A percentile compares a stretch with the other conserved stretches of the same genome.
phyloP scores from a whole-genome alignment of 441 rosid genomes.

The Cnidoscolus chayamansa region DNA sequence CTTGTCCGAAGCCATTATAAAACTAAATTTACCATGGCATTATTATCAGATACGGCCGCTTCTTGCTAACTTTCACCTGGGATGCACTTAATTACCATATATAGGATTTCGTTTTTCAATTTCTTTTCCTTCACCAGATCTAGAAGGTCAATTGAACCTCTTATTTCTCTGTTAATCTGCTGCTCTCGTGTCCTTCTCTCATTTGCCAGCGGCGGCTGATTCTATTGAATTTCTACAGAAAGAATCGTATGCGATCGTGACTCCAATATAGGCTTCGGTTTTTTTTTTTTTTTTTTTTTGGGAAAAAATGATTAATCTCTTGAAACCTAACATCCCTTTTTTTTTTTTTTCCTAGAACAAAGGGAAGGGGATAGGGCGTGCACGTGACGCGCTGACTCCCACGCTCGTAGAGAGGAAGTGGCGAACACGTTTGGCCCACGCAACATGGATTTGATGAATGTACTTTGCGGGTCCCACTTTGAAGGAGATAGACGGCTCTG shows the following conservation, averaged over 20 bases:
- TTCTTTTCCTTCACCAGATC: neutral
- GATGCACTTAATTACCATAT: neutral
- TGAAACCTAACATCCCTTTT: constrained; percentile 18
- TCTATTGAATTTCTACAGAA: neutral
- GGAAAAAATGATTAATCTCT: constrained; percentile 17
- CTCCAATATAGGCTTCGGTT: neutral
- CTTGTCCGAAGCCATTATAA: constrained; percentile 31
- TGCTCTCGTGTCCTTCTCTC: no score
- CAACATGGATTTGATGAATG: constrained; percentile 31
- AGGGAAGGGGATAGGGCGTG: constrained; percentile 22
- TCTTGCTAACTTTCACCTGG: neutral
- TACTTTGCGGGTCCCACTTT: constrained; percentile 16
- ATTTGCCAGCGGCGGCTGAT: neutral
- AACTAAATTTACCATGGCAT: neutral
- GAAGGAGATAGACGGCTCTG: constrained; percentile 23
- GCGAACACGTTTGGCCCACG: constrained; percentile 32
- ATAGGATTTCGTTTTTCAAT: neutral
- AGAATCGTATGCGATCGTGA: neutral
- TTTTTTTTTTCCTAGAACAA: constrained; percentile 20
- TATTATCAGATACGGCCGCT: constrained; percentile 15
- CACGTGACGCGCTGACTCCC: constrained; percentile 19
- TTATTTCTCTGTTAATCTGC: neutral
- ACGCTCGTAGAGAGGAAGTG: constrained; percentile 31
- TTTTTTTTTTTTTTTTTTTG: neutral
- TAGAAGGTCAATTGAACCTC: no score